Conservation (phyloP, 2,329 filamentous ascomycete species). For the Penicillium sp. region DNA sequence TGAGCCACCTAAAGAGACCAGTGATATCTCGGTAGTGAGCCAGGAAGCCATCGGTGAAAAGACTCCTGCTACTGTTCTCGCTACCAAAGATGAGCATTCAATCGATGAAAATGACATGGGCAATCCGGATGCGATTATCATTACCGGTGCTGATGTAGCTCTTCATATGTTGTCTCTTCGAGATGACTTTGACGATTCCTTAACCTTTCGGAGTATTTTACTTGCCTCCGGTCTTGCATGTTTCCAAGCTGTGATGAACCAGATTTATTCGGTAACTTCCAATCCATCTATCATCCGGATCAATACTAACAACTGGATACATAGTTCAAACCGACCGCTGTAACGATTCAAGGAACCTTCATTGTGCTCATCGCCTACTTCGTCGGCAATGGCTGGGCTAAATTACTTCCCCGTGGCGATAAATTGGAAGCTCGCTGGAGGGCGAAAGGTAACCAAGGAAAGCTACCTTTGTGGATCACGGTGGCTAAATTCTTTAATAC, state of each 20-base stretch:
- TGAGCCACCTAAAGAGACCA: not conserved
- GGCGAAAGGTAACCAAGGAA: slow-evolving; percentile 42
- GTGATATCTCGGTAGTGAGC: not conserved
- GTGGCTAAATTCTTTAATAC: slow-evolving; percentile 51
- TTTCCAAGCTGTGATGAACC: slow-evolving; percentile 57
- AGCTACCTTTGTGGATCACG: slow-evolving; percentile 45
- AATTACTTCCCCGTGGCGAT: slow-evolving; percentile 54
- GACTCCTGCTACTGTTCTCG: not conserved
- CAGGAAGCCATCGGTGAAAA: not conserved
- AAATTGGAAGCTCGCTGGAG: slow-evolving; percentile 51
- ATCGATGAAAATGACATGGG: not conserved
- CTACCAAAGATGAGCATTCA: not conserved
- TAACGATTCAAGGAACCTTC: slow-evolving; percentile 55
- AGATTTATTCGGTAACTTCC: slow-evolving; percentile 54
- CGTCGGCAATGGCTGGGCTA: slow-evolving; percentile 51
- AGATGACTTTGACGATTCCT: slow-evolving; percentile 53
- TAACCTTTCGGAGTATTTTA: slow-evolving; percentile 57
- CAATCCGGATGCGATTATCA: slow-evolving; percentile 46
- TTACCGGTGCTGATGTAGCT: slow-evolving; percentile 55
- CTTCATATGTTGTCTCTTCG: slow-evolving; percentile 52
- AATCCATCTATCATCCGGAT: not conserved
- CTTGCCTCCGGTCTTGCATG: slow-evolving; percentile 51
- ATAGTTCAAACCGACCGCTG: slow-evolving; percentile 55
- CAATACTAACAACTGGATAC: slow-evolving; percentile 2
- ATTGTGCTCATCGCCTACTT: slow-evolving; percentile 61